Evolutionary conservation across 768 basidiomycete genomes (phyloP).

Genomic region (Phaeolepiota aurea): DNA sequence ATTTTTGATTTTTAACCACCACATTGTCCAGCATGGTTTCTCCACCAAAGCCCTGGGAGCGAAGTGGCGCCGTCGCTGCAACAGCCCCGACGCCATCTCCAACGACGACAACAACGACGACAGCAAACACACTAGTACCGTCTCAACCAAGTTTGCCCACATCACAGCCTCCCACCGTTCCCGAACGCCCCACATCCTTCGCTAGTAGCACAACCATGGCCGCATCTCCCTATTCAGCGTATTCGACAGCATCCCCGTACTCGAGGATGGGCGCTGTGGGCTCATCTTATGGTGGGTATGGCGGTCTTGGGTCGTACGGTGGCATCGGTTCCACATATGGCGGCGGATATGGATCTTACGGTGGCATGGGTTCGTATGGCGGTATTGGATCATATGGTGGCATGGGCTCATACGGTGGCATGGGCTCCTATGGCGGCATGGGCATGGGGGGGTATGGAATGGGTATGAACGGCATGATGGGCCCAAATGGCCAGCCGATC

Average conservation of each 20-base stretch:
- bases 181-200: constrained; percentile 50
- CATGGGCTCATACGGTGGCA: constrained; percentile 20
- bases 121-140: constrained; percentile 12
- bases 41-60: constrained; percentile 84
- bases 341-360: constrained; percentile 18
- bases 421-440: constrained; percentile 18
- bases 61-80: constrained; percentile 28
- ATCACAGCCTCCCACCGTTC: constrained; percentile 34
- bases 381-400: constrained; percentile 23
- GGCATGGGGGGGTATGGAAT: constrained; percentile 13
- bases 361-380: constrained; percentile 30
- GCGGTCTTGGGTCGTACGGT: constrained; percentile 9
- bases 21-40: no score
- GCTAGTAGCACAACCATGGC: constrained; percentile 15
- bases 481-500: constrained; percentile 32
- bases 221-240: constrained; percentile 25
- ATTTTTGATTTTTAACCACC: no score
- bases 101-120: constrained; percentile 14
- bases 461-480: constrained; percentile 32
- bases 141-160: constrained; percentile 14
- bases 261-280: constrained; percentile 25
- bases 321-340: constrained; percentile 8
- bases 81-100: constrained; percentile 15
- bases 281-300: constrained; percentile 12
- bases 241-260: not conserved